phyloP scores from a whole-genome alignment of 108 stramenopile species.

The Nitzschia sp. region DNA sequence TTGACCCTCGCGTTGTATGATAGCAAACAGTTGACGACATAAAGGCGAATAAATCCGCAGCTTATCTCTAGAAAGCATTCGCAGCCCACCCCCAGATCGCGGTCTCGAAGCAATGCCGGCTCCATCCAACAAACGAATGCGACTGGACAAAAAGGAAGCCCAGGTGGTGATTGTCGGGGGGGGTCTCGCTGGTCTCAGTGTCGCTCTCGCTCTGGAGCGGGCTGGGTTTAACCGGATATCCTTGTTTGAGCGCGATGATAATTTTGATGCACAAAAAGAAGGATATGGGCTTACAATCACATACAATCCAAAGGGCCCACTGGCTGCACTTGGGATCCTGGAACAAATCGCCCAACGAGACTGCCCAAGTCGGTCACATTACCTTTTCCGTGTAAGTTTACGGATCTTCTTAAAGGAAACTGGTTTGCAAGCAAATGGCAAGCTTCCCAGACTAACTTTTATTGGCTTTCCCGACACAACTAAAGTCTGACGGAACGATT shows the following conservation, averaged over 20 bases:
- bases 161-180: constrained; percentile 71
- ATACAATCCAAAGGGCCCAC: constrained; percentile 77
- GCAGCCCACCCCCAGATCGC: no score
- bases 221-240: constrained; percentile 51
- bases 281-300: constrained; percentile 87
- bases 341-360: constrained; percentile 67
- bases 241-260: constrained; percentile 69
- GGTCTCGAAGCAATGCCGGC: no score
- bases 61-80: no score
- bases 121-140: constrained; percentile 16
- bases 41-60: no score
- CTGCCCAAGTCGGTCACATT: constrained; percentile 85
- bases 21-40: no score
- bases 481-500: constrained; percentile 7
- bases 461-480: constrained; percentile 61
- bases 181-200: constrained; percentile 67
- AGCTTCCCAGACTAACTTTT: constrained; percentile 80
- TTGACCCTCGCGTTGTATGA: no score
- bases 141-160: constrained; percentile 19
- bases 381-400: constrained; percentile 49
- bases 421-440: no score
- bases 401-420: not conserved
- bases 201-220: constrained; percentile 53
- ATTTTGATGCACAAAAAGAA: constrained; percentile 54
- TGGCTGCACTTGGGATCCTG: constrained; percentile 67